Evolutionary conservation across 345 rosid genomes (phyloP).

Genomic region (Gynandropsis gynandra): DNA sequence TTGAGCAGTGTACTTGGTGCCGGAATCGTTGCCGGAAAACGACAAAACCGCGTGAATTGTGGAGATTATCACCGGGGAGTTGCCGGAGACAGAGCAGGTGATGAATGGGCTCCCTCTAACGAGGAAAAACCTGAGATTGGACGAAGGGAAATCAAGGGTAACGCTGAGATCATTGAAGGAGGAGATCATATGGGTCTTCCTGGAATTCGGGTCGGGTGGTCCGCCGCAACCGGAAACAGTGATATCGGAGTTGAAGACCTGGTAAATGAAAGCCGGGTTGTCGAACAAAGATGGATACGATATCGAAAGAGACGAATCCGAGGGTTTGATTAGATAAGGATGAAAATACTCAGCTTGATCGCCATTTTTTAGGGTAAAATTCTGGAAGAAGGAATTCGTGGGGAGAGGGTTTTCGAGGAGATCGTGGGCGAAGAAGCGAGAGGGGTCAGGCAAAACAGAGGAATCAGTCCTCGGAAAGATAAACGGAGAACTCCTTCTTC

Average conservation of each 20-base stretch:
- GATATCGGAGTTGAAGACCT: conserved; percentile 56
- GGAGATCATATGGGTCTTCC: conserved; percentile 48
- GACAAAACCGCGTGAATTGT: conserved; percentile 75
- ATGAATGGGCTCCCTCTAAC: conserved; percentile 82
- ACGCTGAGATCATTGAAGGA: conserved; percentile 66
- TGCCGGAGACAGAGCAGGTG: conserved; percentile 48
- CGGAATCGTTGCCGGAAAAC: conserved; percentile 33
- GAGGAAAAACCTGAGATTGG: conserved; percentile 66
- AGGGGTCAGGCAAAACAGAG: conserved; percentile 72
- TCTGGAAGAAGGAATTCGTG: conserved; percentile 87
- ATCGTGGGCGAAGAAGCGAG: conserved; percentile 53
- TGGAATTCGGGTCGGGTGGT: conserved; percentile 28
- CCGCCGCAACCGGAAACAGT: conserved; percentile 45
- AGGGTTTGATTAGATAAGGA: conserved; percentile 77
- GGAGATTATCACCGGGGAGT: conserved; percentile 45
- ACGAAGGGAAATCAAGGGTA: conserved; percentile 69
- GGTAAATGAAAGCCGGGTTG: conserved; percentile 57
- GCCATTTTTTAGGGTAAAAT: conserved; percentile 75
- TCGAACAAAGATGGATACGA: conserved; percentile 63
- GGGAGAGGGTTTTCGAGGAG: conserved; percentile 83
- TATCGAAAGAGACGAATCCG: conserved; percentile 52
- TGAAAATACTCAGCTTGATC: conserved; percentile 86
- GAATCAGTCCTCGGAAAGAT: conserved; percentile 61
- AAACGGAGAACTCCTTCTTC: conserved; percentile 32
- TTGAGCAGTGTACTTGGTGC: conserved; percentile 51